These are phyloP conservation scores for Saturnispora bothae DNA, from an alignment of 805 yeast species.

Conservation along the genomic window DNA sequence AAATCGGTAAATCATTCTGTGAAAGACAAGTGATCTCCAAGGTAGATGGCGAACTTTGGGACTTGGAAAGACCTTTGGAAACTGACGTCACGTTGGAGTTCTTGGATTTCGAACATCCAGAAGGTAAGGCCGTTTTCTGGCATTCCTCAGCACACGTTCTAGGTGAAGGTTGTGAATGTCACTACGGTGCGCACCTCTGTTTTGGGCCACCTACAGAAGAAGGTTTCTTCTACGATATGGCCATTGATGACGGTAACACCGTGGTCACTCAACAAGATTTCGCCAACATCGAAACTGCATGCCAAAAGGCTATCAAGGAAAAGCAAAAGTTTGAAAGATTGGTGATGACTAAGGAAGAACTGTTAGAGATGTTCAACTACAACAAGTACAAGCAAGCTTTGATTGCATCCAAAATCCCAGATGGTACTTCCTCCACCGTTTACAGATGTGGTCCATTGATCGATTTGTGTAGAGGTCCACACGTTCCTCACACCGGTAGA, in stretches of 20 bases:
- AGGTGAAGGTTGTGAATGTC: constrained; percentile 97
- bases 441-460: constrained; percentile 97
- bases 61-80: constrained; percentile 88
- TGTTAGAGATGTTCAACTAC: constrained; percentile 87
- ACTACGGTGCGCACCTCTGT: constrained; percentile 86
- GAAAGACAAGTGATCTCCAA: constrained; percentile 88
- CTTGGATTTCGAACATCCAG: constrained; percentile 86
- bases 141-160: constrained; percentile 97
- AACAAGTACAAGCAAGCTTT: constrained; percentile 91
- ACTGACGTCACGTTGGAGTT: constrained; percentile 58
- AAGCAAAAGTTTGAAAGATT: constrained; percentile 92
- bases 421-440: constrained; percentile 91
- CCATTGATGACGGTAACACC: constrained; percentile 65
- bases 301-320: constrained; percentile 85
- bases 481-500: constrained; percentile 93
- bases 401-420: constrained; percentile 83
- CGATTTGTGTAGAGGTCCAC: constrained; percentile 96
- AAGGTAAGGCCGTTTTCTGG: constrained; percentile 95
- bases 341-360: constrained; percentile 83
- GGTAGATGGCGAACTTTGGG: constrained; percentile 89
- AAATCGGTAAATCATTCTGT: constrained; percentile 74
- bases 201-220: constrained; percentile 96
- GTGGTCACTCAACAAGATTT: constrained; percentile 78
- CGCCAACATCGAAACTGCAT: constrained; percentile 70
- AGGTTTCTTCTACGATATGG: constrained; percentile 95